These are phyloP conservation scores for Zea mays DNA, from an alignment of 176 grass and related monocot species.

Conservation along the genomic window DNA sequence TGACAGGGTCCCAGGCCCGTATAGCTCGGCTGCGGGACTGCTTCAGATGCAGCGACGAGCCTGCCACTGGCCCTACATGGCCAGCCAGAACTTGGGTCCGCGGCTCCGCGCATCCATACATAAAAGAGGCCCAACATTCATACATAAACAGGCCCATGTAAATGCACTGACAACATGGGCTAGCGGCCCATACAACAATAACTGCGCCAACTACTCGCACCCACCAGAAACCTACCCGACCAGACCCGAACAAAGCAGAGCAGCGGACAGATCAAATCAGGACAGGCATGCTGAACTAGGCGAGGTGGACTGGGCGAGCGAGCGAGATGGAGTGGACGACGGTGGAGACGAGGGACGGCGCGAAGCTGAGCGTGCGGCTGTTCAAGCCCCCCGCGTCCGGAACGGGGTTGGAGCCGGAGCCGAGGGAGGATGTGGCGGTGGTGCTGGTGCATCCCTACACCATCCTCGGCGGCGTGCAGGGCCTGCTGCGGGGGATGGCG, in stretches of 20 bases:
- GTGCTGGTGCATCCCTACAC: slow-evolving; percentile 90
- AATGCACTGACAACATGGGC: background rate
- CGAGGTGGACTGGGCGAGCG: slow-evolving; percentile 30
- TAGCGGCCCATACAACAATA: slow-evolving; percentile 21
- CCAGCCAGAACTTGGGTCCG: no score
- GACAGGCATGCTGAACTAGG: slow-evolving; percentile 14
- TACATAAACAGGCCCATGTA: no score
- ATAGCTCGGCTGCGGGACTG: no score
- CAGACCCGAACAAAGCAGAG: background rate
- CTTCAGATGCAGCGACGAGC: no score
- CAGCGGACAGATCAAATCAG: slow-evolving; percentile 39
- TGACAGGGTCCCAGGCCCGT: no score
- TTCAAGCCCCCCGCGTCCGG: slow-evolving; percentile 62
- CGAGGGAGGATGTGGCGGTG: slow-evolving; percentile 53
- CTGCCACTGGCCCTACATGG: no score
- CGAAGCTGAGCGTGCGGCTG: slow-evolving; percentile 65
- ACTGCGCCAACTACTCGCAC: slow-evolving; percentile 10
- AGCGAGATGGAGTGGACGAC: slow-evolving; percentile 60
- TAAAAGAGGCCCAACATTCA: no score
- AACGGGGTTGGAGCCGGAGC: slow-evolving; percentile 2
- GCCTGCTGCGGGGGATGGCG: slow-evolving; percentile 82
- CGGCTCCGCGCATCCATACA: no score
- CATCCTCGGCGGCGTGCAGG: slow-evolving; percentile 92
- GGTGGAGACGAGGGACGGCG: slow-evolving; percentile 79
- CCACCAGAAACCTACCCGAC: background rate